phyloP scores from a whole-genome alignment of 2,329 filamentous ascomycete species.

The Cladophialophora psammophila region DNA sequence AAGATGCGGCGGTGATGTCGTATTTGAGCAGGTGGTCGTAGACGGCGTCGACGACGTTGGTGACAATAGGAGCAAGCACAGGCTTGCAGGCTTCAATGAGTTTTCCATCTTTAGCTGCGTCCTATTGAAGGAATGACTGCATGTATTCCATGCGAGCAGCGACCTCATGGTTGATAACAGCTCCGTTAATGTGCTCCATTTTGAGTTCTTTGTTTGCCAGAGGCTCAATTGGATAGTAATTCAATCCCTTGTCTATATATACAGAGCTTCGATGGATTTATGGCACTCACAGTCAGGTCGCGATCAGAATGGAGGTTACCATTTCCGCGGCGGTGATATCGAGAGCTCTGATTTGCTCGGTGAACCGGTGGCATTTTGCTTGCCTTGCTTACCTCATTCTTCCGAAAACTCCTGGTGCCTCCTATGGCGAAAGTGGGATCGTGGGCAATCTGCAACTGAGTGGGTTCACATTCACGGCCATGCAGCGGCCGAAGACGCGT shows the following conservation, averaged over 20 bases:
- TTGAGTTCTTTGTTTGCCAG: neutral
- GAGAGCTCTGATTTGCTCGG: neutral
- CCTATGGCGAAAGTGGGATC: neutral
- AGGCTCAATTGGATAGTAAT: neutral
- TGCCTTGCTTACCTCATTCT: neutral
- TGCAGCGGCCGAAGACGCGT: neutral
- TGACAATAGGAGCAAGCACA: conserved; percentile 41
- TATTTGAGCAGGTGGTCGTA: conserved; percentile 44
- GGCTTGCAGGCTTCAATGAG: conserved; percentile 40
- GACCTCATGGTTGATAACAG: conserved; percentile 27
- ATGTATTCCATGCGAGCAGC: conserved; percentile 41
- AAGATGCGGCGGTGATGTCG: conserved; percentile 45
- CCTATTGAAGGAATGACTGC: conserved; percentile 43
- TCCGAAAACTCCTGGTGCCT: neutral
- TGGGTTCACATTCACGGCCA: neutral
- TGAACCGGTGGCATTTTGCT: neutral
- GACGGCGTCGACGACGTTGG: conserved; percentile 42
- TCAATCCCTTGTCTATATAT: neutral
- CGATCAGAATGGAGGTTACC: neutral
- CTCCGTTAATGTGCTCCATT: conserved; percentile 37
- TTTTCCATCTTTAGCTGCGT: conserved; percentile 39
- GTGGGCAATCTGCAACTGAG: neutral
- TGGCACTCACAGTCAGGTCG: neutral
- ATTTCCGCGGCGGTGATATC: conserved; percentile 11
- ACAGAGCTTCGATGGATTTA: neutral